These are phyloP conservation scores for Sphaerulina musiva DNA, from an alignment of 2,329 filamentous ascomycete species.

Conservation along the genomic window DNA sequence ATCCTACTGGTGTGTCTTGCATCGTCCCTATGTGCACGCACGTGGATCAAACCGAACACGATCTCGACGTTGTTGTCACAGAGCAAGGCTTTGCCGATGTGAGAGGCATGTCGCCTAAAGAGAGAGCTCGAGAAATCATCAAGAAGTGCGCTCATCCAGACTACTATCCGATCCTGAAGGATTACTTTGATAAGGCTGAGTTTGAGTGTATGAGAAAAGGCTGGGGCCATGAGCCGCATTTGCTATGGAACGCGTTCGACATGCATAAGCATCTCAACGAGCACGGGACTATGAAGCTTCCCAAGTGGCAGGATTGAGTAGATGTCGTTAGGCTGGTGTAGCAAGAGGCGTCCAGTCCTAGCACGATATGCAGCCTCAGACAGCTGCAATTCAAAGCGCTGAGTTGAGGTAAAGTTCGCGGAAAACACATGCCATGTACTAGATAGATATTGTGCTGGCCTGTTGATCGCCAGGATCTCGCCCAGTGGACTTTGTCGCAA, in stretches of 20 bases:
- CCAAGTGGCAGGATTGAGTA: conserved; percentile 47
- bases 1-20: conserved; percentile 73
- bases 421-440: too few species aligned
- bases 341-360: too few species aligned
- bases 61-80: conserved; percentile 81
- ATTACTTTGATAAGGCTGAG: conserved; percentile 81
- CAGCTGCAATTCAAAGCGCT: too few species aligned
- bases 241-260: conserved; percentile 80
- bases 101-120: conserved; percentile 68
- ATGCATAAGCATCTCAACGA: conserved; percentile 78
- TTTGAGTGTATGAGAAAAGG: conserved; percentile 79
- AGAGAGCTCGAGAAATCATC: conserved; percentile 79
- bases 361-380: too few species aligned
- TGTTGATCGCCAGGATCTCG: too few species aligned
- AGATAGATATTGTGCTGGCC: too few species aligned
- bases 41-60: conserved; percentile 87
- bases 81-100: conserved; percentile 77
- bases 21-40: conserved; percentile 94
- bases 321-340: too few species aligned
- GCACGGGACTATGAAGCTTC: conserved; percentile 84
- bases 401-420: too few species aligned
- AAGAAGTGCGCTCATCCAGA: conserved; percentile 79
- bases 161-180: conserved; percentile 72
- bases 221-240: conserved; percentile 82
- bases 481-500: too few species aligned